These are phyloP conservation scores for Lupinus albus DNA, from an alignment of 306 rosid species.

Conservation along the genomic window DNA sequence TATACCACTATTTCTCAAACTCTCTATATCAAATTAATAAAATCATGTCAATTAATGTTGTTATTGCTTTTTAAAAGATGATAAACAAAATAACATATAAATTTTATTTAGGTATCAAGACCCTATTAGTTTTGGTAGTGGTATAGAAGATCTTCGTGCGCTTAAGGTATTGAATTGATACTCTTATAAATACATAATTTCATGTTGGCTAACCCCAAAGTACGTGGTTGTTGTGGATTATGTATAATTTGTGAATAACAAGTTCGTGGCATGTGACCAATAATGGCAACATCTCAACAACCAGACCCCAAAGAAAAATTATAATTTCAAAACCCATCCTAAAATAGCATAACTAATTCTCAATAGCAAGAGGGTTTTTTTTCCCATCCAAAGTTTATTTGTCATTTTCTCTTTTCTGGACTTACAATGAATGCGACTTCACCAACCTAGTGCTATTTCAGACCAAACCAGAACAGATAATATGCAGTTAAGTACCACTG, in stretches of 20 bases:
- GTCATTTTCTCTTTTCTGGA: background rate
- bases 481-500: slow-evolving; percentile 15
- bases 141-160: too few relatives aligned
- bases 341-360: background rate
- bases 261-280: slow-evolving; percentile 54
- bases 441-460: slow-evolving; percentile 42
- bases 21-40: too few relatives aligned
- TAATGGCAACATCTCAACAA: slow-evolving; percentile 50
- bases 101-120: too few relatives aligned
- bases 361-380: background rate
- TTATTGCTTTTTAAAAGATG: too few relatives aligned
- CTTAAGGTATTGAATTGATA: too few relatives aligned
- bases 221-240: slow-evolving; percentile 40
- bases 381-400: background rate
- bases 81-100: too few relatives aligned
- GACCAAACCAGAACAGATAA: slow-evolving; percentile 7
- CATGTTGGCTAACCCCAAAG: slow-evolving; percentile 5
- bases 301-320: slow-evolving; percentile 12
- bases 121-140: too few relatives aligned
- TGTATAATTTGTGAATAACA: slow-evolving; percentile 19
- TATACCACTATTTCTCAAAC: too few relatives aligned
- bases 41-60: too few relatives aligned
- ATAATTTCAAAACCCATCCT: slow-evolving; percentile 16
- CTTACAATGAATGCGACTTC: slow-evolving; percentile 39
- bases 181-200: background rate